Conservation (phyloP, 495 filamentous ascomycete genomes). For the Penicillium pulvis region DNA sequence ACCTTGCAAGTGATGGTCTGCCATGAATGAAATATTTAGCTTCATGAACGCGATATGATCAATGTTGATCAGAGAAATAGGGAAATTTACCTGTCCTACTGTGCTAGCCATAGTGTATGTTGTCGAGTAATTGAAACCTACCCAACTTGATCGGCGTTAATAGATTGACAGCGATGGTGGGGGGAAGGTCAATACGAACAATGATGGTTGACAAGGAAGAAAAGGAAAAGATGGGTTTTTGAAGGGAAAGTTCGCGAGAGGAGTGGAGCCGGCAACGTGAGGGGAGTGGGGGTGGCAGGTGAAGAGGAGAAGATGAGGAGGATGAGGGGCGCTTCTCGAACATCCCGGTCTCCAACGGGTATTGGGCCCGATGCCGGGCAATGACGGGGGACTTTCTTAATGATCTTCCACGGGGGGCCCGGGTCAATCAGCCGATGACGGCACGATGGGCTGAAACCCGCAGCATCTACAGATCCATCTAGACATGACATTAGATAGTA, state of each 20-base stretch:
- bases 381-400: not conserved
- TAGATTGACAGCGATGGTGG: not conserved
- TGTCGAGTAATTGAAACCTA: not conserved
- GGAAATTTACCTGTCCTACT: slow-evolving; percentile 54
- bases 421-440: not conserved
- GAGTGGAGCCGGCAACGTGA: slow-evolving; percentile 24
- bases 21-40: not conserved
- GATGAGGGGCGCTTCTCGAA: slow-evolving; percentile 22
- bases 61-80: not conserved
- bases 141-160: not conserved
- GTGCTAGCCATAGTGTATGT: slow-evolving; percentile 48
- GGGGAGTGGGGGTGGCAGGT: slow-evolving; percentile 26
- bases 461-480: not conserved
- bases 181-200: slow-evolving; percentile 4
- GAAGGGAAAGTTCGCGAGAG: slow-evolving; percentile 19
- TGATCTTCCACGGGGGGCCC: not conserved
- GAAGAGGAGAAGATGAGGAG: slow-evolving; percentile 20
- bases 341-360: slow-evolving; percentile 12
- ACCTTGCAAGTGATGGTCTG: slow-evolving; percentile 80
- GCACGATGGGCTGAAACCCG: not conserved
- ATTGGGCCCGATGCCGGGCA: slow-evolving; percentile 13
- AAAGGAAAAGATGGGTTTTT: slow-evolving; percentile 17
- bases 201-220: slow-evolving; percentile 1
- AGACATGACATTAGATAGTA: not conserved
- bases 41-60: not conserved